These are phyloP conservation scores for Coniochaeta ligniaria DNA, from an alignment of 2,329 filamentous ascomycete species.

Conservation along the genomic window DNA sequence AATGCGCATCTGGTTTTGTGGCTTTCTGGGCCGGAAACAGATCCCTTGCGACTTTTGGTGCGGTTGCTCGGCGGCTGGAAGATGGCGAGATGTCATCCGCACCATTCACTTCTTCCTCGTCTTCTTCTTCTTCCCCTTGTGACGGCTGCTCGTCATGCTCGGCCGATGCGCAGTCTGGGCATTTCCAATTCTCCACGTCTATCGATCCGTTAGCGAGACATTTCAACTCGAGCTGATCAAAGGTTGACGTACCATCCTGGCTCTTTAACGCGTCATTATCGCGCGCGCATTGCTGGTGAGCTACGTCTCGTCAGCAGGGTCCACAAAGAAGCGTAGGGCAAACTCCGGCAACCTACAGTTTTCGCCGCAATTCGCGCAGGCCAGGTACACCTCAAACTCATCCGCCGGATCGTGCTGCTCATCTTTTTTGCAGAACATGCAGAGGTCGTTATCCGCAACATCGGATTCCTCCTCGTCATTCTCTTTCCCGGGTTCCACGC, in stretches of 20 bases:
- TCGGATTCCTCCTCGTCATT: constrained; percentile 51
- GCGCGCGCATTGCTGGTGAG: constrained; percentile 84
- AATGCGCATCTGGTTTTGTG: constrained; percentile 63
- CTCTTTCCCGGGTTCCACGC: constrained; percentile 23
- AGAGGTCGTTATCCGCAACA: constrained; percentile 34
- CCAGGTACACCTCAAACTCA: constrained; percentile 72
- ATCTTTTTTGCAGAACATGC: constrained; percentile 73
- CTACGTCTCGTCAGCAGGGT: constrained; percentile 40
- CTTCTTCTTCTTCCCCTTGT: constrained; percentile 17
- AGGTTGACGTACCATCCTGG: constrained; percentile 51
- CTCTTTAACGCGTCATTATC: constrained; percentile 56
- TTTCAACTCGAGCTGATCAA: background rate
- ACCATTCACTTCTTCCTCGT: constrained; percentile 19
- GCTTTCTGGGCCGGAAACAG: constrained; percentile 60
- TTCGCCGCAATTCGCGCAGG: constrained; percentile 72
- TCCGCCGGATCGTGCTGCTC: constrained; percentile 78
- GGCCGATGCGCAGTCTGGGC: constrained; percentile 34
- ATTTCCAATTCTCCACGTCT: constrained; percentile 42
- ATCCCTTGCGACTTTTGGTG: constrained; percentile 63
- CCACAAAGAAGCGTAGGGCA: constrained; percentile 5
- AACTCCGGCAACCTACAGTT: constrained; percentile 56
- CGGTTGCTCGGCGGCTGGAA: constrained; percentile 45
- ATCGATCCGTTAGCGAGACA: background rate
- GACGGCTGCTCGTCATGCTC: constrained; percentile 18
- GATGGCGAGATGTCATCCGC: constrained; percentile 30